A percentile compares a stretch with the other conserved stretches of the same genome.
Evolutionary conservation across 2,329 filamentous ascomycete genomes (phyloP).

Genomic region (Calonectria pauciramosa): DNA sequence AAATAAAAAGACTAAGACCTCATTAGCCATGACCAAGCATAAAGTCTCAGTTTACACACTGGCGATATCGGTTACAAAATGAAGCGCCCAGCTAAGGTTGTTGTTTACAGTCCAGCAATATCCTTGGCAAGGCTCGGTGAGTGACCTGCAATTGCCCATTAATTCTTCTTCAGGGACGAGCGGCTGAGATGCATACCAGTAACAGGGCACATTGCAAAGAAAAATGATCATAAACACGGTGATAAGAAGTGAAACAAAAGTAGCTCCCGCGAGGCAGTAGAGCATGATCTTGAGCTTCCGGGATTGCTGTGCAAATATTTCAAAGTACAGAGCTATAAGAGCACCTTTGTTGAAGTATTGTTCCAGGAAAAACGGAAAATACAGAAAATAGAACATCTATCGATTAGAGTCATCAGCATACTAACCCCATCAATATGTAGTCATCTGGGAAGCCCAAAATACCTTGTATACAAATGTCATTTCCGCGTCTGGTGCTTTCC

Average conservation of each 20-base stretch:
- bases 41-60: background rate
- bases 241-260: background rate
- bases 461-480: background rate
- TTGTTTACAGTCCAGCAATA: background rate
- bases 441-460: background rate
- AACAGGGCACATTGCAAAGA: background rate
- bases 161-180: background rate
- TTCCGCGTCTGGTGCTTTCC: background rate
- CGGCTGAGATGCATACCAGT: background rate
- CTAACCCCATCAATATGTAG: background rate
- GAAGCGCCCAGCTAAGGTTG: conserved; percentile 13
- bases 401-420: background rate
- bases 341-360: conserved; percentile 9
- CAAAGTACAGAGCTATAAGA: conserved; percentile 6
- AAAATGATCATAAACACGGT: background rate
- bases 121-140: background rate
- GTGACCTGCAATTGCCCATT: background rate
- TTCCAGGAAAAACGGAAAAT: conserved; percentile 5
- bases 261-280: background rate
- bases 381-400: background rate
- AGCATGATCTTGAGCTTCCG: background rate
- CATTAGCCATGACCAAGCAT: background rate
- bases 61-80: background rate
- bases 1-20: background rate
- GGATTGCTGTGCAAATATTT: conserved; percentile 4